Percentiles rank a stretch among this genome's conserved stretches.
phyloP scores from a whole-genome alignment of 768 basidiomycete genomes.

The Psilocybe tampanensis region DNA sequence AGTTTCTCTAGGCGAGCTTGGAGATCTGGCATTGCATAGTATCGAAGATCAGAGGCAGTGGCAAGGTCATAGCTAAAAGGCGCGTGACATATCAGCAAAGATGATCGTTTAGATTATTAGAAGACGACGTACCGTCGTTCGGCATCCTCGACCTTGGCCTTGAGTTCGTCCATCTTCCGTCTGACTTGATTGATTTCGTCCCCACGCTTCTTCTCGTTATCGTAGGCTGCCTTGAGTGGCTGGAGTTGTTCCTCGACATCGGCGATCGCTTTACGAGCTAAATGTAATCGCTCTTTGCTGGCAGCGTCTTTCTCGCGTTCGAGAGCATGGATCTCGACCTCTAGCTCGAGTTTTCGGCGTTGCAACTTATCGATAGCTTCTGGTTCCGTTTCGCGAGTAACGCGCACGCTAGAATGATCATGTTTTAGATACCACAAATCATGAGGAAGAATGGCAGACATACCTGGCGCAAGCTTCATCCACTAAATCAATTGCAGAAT shows the following conservation, averaged over 20 bases:
- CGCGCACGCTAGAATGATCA: constrained; percentile 63
- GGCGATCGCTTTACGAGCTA: constrained; percentile 76
- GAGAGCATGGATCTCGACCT: constrained; percentile 93
- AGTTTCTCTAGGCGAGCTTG: constrained; percentile 47
- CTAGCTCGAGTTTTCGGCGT: constrained; percentile 84
- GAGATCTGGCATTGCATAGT: constrained; percentile 90
- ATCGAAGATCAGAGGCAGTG: constrained; percentile 85
- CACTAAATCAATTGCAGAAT: constrained; percentile 88
- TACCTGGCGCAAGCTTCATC: constrained; percentile 92
- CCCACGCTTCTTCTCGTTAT: constrained; percentile 80
- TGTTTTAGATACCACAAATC: neutral
- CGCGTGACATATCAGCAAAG: constrained; percentile 3
- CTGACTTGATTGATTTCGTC: constrained; percentile 79
- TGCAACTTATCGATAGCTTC: constrained; percentile 93
- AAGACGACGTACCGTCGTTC: constrained; percentile 70
- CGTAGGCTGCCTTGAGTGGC: constrained; percentile 84
- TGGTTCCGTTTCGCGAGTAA: constrained; percentile 92
- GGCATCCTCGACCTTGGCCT: constrained; percentile 90
- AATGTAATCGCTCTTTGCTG: constrained; percentile 78
- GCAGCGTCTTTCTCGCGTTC: constrained; percentile 90
- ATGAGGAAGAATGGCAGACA: constrained; percentile 21
- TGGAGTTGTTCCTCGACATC: constrained; percentile 84
- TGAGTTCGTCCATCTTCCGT: constrained; percentile 86
- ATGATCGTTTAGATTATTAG: neutral
- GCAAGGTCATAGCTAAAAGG: constrained; percentile 61